These are phyloP conservation scores for Tinospora cordifolia DNA, from an alignment of 164 flowering plant genomes.

Conservation along the genomic window DNA sequence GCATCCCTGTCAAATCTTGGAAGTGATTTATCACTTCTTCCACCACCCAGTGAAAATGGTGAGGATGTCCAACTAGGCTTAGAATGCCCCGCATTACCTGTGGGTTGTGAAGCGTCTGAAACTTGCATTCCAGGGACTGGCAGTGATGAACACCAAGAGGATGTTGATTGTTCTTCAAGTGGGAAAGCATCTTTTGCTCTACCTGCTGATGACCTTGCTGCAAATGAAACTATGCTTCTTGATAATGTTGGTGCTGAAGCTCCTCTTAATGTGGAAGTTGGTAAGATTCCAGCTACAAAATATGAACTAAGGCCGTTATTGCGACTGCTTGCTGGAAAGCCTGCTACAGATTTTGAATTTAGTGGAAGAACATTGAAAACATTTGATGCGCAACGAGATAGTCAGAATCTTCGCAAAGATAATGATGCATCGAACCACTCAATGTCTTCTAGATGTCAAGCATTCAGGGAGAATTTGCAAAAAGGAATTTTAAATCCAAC, in stretches of 20 bases:
- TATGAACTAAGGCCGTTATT: constrained; percentile 40
- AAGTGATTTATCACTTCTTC: constrained; percentile 36
- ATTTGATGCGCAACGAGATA: constrained; percentile 37
- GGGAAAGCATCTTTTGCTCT: constrained; percentile 28
- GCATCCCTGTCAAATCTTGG: constrained; percentile 48
- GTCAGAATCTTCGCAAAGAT: constrained; percentile 29
- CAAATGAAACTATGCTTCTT: constrained; percentile 32
- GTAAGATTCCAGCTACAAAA: constrained; percentile 27
- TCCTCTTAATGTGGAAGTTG: constrained; percentile 31
- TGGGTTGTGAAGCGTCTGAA: constrained; percentile 34
- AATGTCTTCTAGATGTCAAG: constrained; percentile 40
- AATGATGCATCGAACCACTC: constrained; percentile 26
- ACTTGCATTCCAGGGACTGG: constrained; percentile 33
- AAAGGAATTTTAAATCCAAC: constrained; percentile 45
- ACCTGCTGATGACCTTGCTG: constrained; percentile 28
- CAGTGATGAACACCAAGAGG: constrained; percentile 21
- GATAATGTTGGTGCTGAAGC: constrained; percentile 31
- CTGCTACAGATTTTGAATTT: constrained; percentile 37
- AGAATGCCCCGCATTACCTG: constrained; percentile 28
- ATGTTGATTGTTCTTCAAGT: constrained; percentile 22
- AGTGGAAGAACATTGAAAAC: constrained; percentile 38
- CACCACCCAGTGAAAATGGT: constrained; percentile 30
- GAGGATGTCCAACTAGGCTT: constrained; percentile 30
- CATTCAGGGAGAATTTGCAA: constrained; percentile 47
- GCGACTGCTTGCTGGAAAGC: constrained; percentile 35